Evolutionary conservation across 2,329 filamentous ascomycete species (phyloP).

Genomic region (Chalaropsis thielavioides): DNA sequence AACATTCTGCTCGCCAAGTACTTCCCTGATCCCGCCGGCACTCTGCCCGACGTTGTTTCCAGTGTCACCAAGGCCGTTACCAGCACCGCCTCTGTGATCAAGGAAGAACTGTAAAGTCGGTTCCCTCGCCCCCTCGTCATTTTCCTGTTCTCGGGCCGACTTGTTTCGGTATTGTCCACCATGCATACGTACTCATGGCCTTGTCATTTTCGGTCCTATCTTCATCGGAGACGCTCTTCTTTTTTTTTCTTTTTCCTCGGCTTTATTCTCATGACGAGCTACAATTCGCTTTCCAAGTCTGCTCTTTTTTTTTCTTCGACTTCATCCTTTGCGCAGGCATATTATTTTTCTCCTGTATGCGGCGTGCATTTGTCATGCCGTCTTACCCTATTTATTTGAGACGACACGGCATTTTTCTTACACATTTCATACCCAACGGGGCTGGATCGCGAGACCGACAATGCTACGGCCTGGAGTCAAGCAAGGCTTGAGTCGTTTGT

Average conservation of each 20-base stretch:
- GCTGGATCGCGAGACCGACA: not conserved
- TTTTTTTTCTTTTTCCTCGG: conserved; percentile 9
- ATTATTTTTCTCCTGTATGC: conserved; percentile 10
- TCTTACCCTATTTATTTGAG: not conserved
- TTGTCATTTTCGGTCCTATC: too few species aligned
- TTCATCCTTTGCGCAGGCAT: not conserved
- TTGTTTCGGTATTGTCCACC: too few species aligned
- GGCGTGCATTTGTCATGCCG: conserved; percentile 10
- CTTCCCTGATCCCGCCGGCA: conserved; percentile 10
- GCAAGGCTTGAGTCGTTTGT: not conserved
- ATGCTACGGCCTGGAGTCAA: conserved; percentile 3
- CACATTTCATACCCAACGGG: conserved; percentile 6
- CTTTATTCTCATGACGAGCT: not conserved
- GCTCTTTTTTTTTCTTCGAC: conserved; percentile 10
- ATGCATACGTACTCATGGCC: too few species aligned
- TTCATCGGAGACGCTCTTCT: not conserved
- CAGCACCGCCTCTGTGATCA: conserved; percentile 3
- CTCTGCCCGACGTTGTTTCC: not conserved
- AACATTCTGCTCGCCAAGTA: conserved; percentile 15
- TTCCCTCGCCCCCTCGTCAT: not conserved
- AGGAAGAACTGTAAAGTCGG: conserved; percentile 16
- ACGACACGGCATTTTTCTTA: conserved; percentile 4
- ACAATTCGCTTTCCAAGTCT: too few species aligned
- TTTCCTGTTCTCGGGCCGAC: too few species aligned
- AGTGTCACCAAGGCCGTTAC: conserved; percentile 1